These are phyloP conservation scores for Pythium rishiriense DNA, from an alignment of 352 stramenopile genomes.

Conservation along the genomic window DNA sequence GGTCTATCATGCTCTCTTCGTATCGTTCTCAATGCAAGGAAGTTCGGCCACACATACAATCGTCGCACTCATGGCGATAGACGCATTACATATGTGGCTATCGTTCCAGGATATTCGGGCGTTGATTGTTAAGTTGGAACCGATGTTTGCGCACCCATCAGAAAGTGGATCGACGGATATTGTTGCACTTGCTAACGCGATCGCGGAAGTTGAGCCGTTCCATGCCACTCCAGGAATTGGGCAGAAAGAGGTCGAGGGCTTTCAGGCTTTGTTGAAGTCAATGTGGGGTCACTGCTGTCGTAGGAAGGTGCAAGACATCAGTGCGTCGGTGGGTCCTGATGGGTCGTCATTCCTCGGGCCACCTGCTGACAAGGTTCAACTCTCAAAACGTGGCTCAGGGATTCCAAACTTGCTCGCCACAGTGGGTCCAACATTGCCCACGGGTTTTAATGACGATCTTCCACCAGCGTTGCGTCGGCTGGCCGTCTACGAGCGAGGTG, in stretches of 20 bases:
- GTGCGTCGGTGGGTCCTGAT: neutral
- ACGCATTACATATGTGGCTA: conserved; percentile 1
- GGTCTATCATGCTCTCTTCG: conserved; percentile 24
- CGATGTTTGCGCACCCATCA: neutral
- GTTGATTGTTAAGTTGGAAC: neutral
- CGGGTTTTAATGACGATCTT: neutral
- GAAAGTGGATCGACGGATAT: neutral
- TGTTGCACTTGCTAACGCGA: neutral
- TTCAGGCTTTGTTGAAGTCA: neutral
- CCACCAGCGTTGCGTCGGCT: neutral
- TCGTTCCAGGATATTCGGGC: conserved; percentile 9
- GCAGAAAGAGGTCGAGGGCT: neutral
- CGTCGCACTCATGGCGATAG: conserved; percentile 8
- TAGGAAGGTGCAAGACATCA: neutral
- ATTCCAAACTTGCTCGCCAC: neutral
- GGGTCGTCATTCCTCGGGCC: neutral
- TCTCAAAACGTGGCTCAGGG: neutral
- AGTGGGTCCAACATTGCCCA: neutral
- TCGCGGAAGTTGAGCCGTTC: conserved; percentile 3
- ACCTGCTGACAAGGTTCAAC: neutral
- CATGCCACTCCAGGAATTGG: neutral
- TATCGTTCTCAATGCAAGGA: conserved; percentile 18
- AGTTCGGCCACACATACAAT: neutral
- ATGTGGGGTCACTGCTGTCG: neutral
- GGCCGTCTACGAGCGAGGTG: neutral